Evolutionary conservation across 2,329 filamentous ascomycete species (phyloP), one percentile per base, ranked within the genome.

Genomic region (Pestalotiopsis sp.): DNA sequence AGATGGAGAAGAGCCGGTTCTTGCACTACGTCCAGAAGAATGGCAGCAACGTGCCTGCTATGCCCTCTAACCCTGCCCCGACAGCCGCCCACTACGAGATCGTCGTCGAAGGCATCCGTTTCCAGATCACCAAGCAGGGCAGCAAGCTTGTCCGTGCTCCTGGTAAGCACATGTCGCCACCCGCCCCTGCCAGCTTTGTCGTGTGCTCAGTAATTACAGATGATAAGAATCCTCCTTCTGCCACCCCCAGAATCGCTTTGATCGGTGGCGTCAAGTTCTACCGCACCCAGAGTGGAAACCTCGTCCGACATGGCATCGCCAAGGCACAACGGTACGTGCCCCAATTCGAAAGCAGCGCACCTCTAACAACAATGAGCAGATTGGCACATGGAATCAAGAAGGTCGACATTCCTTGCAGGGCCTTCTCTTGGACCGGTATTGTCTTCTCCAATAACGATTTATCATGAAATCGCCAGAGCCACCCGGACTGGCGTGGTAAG

Each of bases 221-320:
- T 78, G 88, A 91, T 72, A 80, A 83, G 60, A 88, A 89, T 74
- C 83, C 86, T 48, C 85, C 88, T 66, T 88, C 86, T 65, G 83
- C 86, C 61, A 97, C 94, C 2, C 94, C 94, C 0, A 96, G 94
- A 79, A 87, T 85, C 70, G 86, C 91, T 55, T 81, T 84, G 5
- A 83, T 97, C 69, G 92, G 91, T 65, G 93, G 93, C 56, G 92
- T 97, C 74, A 89, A 88, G 71, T 97, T 97, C 77, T 86, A 93
- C 74, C 88, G 94, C 72, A 97, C 93, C 79, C 97, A 95, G 78
- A 92, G 91, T 73, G 94, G 94, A 70, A 97, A 97, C 73, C 86
- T 97, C 30, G 91, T 94, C 75, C 91, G 93, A 66, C 87, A 92
- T 74, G 90, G 92, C 70, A 85, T 94, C 67, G 87, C 95, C 68